These are phyloP conservation scores for Aspergillus novofumigatus DNA, from an alignment of 2,329 filamentous ascomycete genomes.

Conservation along the genomic window DNA sequence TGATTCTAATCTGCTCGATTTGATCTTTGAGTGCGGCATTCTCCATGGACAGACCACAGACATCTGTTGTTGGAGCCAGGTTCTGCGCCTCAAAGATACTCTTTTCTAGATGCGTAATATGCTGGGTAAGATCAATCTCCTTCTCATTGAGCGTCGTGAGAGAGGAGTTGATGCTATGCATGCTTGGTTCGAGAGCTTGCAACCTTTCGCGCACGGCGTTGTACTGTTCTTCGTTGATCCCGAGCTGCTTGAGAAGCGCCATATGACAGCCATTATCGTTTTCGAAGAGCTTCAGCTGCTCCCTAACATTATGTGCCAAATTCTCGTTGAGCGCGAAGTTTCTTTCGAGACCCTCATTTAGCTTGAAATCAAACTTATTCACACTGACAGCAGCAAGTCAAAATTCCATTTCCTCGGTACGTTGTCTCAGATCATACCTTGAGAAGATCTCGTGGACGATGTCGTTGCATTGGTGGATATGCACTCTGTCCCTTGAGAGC, in stretches of 20 bases:
- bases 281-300: conserved; percentile 20
- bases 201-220: conserved; percentile 17
- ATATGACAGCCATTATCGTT: conserved; percentile 14
- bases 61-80: conserved; percentile 17
- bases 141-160: conserved; percentile 20
- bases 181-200: conserved; percentile 11
- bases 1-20: conserved; percentile 18
- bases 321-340: conserved; percentile 12
- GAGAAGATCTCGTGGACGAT: conserved; percentile 13
- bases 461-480: conserved; percentile 16
- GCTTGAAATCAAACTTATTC: conserved; percentile 11
- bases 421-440: conserved; percentile 19
- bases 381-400: conserved; percentile 17
- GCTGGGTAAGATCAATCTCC: conserved; percentile 23
- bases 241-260: conserved; percentile 20
- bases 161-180: conserved; percentile 15
- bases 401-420: not conserved
- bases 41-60: conserved; percentile 19
- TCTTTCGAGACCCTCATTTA: conserved; percentile 13
- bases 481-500: conserved; percentile 9
- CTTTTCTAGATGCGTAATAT: conserved; percentile 21
- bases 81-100: conserved; percentile 17
- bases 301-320: conserved; percentile 12
- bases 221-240: conserved; percentile 14
- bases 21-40: conserved; percentile 22